Evolutionary conservation across 2,329 filamentous ascomycete genomes (phyloP).

Genomic region (Hymenoscyphus albidus): DNA sequence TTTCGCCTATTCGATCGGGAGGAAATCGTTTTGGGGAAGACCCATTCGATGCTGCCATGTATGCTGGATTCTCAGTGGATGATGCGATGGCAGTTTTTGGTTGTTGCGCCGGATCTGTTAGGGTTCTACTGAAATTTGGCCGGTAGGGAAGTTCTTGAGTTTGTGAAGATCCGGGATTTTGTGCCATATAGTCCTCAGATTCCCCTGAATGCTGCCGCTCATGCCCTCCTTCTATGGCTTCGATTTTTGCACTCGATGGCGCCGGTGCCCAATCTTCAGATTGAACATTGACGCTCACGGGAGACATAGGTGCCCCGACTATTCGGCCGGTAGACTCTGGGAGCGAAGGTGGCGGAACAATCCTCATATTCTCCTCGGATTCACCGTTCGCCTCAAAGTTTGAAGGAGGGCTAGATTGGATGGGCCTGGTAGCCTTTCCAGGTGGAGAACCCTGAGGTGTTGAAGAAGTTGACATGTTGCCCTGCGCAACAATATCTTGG

Average conservation of each 20-base stretch:
- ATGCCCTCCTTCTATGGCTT: conserved; percentile 31
- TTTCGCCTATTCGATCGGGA: conserved; percentile 26
- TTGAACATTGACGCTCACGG: conserved; percentile 53
- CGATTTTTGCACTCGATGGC: conserved; percentile 51
- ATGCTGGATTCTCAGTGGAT: conserved; percentile 26
- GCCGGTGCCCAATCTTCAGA: conserved; percentile 49
- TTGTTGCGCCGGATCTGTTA: conserved; percentile 28
- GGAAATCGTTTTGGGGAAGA: conserved; percentile 16
- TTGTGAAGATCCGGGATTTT: conserved; percentile 13
- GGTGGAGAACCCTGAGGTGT: conserved; percentile 17
- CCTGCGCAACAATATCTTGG: background rate
- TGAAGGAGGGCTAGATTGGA: conserved; percentile 14
- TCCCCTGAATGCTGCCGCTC: conserved; percentile 18
- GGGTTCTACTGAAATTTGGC: conserved; percentile 25
- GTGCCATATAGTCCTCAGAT: conserved; percentile 17
- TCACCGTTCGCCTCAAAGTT: conserved; percentile 19
- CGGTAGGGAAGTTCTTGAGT: conserved; percentile 30
- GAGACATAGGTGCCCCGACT: conserved; percentile 51
- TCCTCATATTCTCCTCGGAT: conserved; percentile 26
- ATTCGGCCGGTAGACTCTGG: conserved; percentile 36
- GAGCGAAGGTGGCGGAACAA: conserved; percentile 24
- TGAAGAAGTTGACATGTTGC: conserved; percentile 25
- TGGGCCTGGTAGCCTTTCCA: conserved; percentile 21
- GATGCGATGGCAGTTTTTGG: conserved; percentile 33
- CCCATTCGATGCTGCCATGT: conserved; percentile 25